Percentiles rank a stretch among this genome's conserved stretches.
phyloP scores from a whole-genome alignment of 139 green algal species.

The Pleodorina starrii region DNA sequence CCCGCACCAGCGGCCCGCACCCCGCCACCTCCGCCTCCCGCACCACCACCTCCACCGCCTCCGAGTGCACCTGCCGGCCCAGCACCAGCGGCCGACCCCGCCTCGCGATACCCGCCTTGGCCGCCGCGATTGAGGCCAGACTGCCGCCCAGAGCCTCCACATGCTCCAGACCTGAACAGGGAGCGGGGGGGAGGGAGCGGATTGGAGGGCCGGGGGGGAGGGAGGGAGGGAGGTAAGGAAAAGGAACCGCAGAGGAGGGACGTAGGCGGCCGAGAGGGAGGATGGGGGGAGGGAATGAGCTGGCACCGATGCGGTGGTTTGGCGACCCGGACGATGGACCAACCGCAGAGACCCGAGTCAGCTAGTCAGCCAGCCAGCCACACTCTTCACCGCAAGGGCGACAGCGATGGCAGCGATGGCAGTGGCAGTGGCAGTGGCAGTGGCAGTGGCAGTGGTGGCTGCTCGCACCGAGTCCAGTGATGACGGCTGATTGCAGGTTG shows the following conservation, averaged over 20 bases:
- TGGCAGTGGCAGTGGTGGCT: too few species aligned
- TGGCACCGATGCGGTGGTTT: too few species aligned
- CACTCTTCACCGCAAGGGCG: too few species aligned
- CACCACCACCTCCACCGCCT: slow-evolving; percentile 61
- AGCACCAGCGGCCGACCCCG: slow-evolving; percentile 75
- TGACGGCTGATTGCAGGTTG: slow-evolving; percentile 66
- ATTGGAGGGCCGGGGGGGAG: background rate
- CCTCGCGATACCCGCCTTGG: slow-evolving; percentile 90
- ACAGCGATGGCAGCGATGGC: too few species aligned
- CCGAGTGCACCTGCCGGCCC: slow-evolving; percentile 66
- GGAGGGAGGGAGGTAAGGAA: background rate
- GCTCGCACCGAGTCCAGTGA: slow-evolving; percentile 64
- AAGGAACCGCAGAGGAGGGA: too few species aligned
- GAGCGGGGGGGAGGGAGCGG: background rate
- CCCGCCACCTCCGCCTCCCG: slow-evolving; percentile 19
- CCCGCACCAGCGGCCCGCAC: slow-evolving; percentile 36
- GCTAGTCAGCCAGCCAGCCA: too few species aligned
- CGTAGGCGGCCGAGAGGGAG: too few species aligned
- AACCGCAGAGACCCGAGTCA: too few species aligned
- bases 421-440: too few species aligned
- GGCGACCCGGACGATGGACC: too few species aligned
- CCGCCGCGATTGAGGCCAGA: slow-evolving; percentile 74
- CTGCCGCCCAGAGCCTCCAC: slow-evolving; percentile 79
- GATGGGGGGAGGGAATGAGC: too few species aligned
- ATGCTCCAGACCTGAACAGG: slow-evolving; percentile 76